These are phyloP conservation scores for Penicillium pulvis DNA, from an alignment of 495 filamentous ascomycete species.

Conservation along the genomic window DNA sequence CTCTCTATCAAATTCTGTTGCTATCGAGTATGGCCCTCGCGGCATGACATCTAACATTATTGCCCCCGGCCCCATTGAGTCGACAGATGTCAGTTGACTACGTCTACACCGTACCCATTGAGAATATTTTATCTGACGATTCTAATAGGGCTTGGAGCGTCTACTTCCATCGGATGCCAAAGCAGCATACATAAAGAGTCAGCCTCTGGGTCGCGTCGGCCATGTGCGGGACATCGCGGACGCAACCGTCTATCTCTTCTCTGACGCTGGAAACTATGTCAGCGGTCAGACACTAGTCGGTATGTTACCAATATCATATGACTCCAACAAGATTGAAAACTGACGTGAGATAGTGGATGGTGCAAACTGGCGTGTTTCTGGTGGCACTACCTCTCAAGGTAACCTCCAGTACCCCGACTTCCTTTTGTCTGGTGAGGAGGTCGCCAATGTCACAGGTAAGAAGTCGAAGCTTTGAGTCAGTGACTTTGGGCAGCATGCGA, in stretches of 20 bases:
- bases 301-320: conserved; percentile 22
- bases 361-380: conserved; percentile 48
- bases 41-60: conserved; percentile 91
- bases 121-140: neutral
- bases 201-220: conserved; percentile 78
- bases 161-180: conserved; percentile 40
- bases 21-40: conserved; percentile 84
- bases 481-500: neutral
- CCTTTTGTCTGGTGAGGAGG: conserved; percentile 55
- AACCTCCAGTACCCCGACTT: conserved; percentile 62
- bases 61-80: conserved; percentile 74
- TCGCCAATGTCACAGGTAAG: conserved; percentile 60
- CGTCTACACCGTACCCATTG: neutral
- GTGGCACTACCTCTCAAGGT: conserved; percentile 33
- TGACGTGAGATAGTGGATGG: conserved; percentile 42
- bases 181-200: conserved; percentile 32
- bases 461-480: conserved; percentile 61
- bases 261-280: conserved; percentile 80
- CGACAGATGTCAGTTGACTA: conserved; percentile 54
- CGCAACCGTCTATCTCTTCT: conserved; percentile 85
- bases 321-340: neutral
- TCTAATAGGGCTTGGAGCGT: conserved; percentile 43
- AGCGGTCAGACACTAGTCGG: conserved; percentile 76
- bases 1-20: conserved; percentile 69
- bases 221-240: conserved; percentile 87